Percentiles rank a stretch among this genome's conserved stretches.
These are phyloP conservation scores for Hypoxylon cercidicola DNA, from an alignment of 495 filamentous ascomycete genomes.

Conservation along the genomic window DNA sequence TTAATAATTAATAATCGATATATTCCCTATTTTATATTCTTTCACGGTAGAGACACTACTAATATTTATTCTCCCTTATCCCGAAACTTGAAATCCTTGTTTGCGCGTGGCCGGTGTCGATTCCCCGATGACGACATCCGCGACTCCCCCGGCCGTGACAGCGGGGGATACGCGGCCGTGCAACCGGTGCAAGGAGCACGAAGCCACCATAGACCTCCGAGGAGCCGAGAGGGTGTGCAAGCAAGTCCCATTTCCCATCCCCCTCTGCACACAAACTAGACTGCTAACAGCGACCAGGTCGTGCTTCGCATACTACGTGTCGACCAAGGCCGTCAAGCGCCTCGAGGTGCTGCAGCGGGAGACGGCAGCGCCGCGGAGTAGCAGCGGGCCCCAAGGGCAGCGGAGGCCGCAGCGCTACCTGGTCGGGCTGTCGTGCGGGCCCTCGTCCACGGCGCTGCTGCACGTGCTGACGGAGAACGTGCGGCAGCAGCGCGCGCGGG, in stretches of 20 bases:
- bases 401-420: slow-evolving; percentile 66
- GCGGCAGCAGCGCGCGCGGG: slow-evolving; percentile 64
- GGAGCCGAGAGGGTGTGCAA: slow-evolving; percentile 50
- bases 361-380: slow-evolving; percentile 59
- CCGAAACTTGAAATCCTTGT: not conserved
- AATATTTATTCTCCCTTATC: not conserved
- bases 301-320: slow-evolving; percentile 81
- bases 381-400: slow-evolving; percentile 47
- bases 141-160: slow-evolving; percentile 23
- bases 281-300: slow-evolving; percentile 58
- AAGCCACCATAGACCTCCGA: slow-evolving; percentile 50
- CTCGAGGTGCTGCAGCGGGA: slow-evolving; percentile 67
- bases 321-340: slow-evolving; percentile 79
- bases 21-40: not conserved
- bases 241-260: slow-evolving; percentile 46
- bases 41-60: not conserved
- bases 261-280: slow-evolving; percentile 2
- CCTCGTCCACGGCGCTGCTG: slow-evolving; percentile 81
- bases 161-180: slow-evolving; percentile 38
- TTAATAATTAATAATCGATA: slow-evolving; percentile 21
- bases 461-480: slow-evolving; percentile 78
- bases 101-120: no score
- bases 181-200: slow-evolving; percentile 51
- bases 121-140: slow-evolving; percentile 33
- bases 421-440: slow-evolving; percentile 83